A percentile compares a stretch with the other conserved stretches of the same genome.
Conservation (phyloP, 2,329 filamentous ascomycete species). For the Fusarium goolgardi region DNA sequence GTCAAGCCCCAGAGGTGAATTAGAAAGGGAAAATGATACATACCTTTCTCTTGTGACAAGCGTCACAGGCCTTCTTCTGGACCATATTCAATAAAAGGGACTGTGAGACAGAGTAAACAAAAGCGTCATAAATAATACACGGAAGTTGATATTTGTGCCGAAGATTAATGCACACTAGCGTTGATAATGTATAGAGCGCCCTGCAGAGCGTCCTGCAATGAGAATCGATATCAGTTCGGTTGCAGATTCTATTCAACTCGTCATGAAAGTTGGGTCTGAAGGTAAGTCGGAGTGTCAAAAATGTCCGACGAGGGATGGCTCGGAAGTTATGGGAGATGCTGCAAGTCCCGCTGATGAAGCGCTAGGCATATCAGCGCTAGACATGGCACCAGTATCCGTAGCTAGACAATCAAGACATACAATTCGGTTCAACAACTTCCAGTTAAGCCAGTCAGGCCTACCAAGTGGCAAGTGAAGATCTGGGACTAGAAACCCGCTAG, state of each 20-base stretch:
- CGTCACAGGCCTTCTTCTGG: conserved; percentile 41
- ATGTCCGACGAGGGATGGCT: conserved; percentile 4
- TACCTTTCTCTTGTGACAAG: conserved; percentile 44
- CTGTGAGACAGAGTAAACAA: not conserved
- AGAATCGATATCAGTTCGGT: not conserved
- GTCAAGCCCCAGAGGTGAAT: not conserved
- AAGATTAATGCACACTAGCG: not conserved
- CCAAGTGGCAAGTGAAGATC: not conserved
- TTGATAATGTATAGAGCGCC: not conserved
- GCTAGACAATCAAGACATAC: no score
- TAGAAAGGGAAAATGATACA: conserved; percentile 15
- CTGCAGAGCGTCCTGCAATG: not conserved
- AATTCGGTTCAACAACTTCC: no score
- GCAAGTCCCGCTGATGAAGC: conserved; percentile 36
- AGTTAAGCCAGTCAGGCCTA: not conserved
- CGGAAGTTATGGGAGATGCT: conserved; percentile 3
- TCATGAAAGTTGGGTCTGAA: not conserved
- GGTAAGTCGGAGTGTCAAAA: conserved; percentile 16
- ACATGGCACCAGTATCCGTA: no score
- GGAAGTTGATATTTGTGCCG: not conserved
- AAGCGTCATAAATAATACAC: not conserved
- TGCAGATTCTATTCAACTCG: not conserved
- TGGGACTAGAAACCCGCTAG: not conserved
- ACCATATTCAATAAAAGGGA: conserved; percentile 6
- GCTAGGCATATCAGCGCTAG: conserved; percentile 4